phyloP scores from a whole-genome alignment of 2,329 filamentous ascomycete species.

The Monosporascus ibericus region DNA sequence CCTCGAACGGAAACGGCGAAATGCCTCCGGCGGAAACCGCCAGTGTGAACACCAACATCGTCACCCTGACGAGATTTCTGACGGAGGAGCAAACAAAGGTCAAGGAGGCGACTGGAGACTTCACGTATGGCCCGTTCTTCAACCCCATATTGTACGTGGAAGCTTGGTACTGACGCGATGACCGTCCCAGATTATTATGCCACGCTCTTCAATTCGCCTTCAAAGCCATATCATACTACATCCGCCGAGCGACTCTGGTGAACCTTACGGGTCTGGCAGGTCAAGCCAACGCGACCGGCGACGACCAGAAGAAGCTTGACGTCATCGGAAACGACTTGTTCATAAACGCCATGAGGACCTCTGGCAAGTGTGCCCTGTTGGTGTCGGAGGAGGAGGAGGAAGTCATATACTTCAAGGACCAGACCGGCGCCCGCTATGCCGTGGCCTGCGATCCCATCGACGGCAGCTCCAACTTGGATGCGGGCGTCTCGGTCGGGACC shows the following conservation, averaged over 20 bases:
- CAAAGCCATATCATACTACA: constrained; percentile 99
- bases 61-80: constrained; percentile 91
- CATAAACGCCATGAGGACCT: constrained; percentile 89
- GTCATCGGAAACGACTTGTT: constrained; percentile 99
- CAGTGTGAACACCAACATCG: constrained; percentile 90
- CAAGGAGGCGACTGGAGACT: constrained; percentile 93
- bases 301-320: constrained; percentile 99
- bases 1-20: constrained; percentile 15
- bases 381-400: constrained; percentile 99
- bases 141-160: not conserved
- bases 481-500: constrained; percentile 94
- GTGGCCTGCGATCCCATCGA: constrained; percentile 98
- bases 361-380: constrained; percentile 80
- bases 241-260: constrained; percentile 89
- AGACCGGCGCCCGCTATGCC: constrained; percentile 75
- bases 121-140: constrained; percentile 63
- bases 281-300: constrained; percentile 89
- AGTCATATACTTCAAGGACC: constrained; percentile 77
- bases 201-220: constrained; percentile 98
- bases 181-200: constrained; percentile 67
- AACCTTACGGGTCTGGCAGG: constrained; percentile 93
- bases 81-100: constrained; percentile 94
- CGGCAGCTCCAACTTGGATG: constrained; percentile 94
- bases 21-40: constrained; percentile 50
- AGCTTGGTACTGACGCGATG: constrained; percentile 3